These are phyloP conservation scores for Gyromitra esculenta DNA, from an alignment of 2,329 filamentous ascomycete species.

Conservation along the genomic window DNA sequence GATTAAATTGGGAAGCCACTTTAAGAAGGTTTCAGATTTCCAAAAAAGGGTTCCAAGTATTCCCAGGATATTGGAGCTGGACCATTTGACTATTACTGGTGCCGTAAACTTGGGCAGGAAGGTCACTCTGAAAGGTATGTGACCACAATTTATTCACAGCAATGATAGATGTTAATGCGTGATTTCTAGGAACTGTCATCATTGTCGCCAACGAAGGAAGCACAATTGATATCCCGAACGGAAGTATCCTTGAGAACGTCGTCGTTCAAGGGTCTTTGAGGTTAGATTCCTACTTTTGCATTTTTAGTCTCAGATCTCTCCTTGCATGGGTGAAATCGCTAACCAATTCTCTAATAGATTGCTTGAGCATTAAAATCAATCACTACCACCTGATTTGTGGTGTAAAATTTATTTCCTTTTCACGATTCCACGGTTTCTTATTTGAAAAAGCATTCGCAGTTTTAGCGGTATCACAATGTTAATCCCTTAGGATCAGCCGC, in stretches of 20 bases:
- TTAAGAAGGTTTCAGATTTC: conserved; percentile 99
- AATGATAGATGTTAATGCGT: conserved; percentile 37
- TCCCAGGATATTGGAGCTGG: conserved; percentile 88
- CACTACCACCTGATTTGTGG: background rate
- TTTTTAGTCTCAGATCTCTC: background rate
- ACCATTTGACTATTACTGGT: conserved; percentile 96
- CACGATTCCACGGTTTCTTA: conserved; percentile 26
- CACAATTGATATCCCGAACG: conserved; percentile 96
- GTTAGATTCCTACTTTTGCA: conserved; percentile 59
- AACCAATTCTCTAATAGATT: conserved; percentile 39
- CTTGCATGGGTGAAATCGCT: background rate
- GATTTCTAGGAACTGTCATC: conserved; percentile 76
- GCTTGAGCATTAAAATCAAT: conserved; percentile 52
- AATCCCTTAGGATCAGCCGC: conserved; percentile 7
- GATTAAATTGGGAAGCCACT: conserved; percentile 98
- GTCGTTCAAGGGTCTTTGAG: conserved; percentile 96
- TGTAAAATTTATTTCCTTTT: conserved; percentile 23
- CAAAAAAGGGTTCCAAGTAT: conserved; percentile 87
- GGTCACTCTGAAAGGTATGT: conserved; percentile 85
- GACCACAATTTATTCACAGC: background rate
- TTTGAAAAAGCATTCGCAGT: conserved; percentile 34
- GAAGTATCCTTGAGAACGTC: conserved; percentile 97
- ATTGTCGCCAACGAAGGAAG: conserved; percentile 97
- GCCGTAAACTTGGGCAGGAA: conserved; percentile 96
- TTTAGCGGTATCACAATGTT: conserved; percentile 27